phyloP scores from a whole-genome alignment of 345 rosid genomes.

The Brassica rapa region DNA sequence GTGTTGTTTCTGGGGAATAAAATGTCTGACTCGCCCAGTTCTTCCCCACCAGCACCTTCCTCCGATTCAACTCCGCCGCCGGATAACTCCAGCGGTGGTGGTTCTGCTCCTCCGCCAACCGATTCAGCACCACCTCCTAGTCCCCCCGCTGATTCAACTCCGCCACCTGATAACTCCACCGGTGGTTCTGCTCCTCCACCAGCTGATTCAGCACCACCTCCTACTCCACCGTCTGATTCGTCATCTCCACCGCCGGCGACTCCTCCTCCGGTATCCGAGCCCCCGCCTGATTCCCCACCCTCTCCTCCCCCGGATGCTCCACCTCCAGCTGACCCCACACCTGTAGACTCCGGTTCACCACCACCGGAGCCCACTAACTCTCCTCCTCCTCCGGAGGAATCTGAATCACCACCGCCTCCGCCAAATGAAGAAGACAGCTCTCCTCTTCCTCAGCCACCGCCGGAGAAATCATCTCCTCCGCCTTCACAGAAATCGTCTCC shows the following conservation, averaged over 20 bases:
- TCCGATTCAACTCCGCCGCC: slow-evolving; percentile 21
- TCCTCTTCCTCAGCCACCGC: slow-evolving; percentile 19
- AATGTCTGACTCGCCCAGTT: slow-evolving; percentile 48
- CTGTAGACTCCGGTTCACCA: slow-evolving; percentile 23
- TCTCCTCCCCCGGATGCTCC: slow-evolving; percentile 7
- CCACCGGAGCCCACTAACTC: slow-evolving; percentile 42
- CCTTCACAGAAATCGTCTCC: slow-evolving; percentile 3
- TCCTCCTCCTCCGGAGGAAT: slow-evolving; percentile 35
- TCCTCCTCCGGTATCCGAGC: slow-evolving; percentile 22
- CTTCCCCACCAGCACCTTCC: slow-evolving; percentile 41
- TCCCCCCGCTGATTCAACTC: slow-evolving; percentile 23
- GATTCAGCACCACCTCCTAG: slow-evolving; percentile 37
- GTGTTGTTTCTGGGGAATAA: background rate
- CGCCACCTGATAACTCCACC: slow-evolving; percentile 27
- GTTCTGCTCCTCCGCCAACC: slow-evolving; percentile 32
- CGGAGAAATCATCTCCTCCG: background rate
- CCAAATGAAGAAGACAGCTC: background rate
- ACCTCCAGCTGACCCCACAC: slow-evolving; percentile 36
- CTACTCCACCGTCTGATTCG: slow-evolving; percentile 31
- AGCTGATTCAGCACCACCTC: slow-evolving; percentile 29
- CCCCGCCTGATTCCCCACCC: slow-evolving; percentile 7
- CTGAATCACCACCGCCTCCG: slow-evolving; percentile 36
- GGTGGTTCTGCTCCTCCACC: slow-evolving; percentile 38
- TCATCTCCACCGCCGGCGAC: slow-evolving; percentile 24
- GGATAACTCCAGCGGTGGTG: slow-evolving; percentile 21